These are phyloP conservation scores for Rhododendron mucronatum DNA, from an alignment of 148 eudicot species.

Conservation along the genomic window DNA sequence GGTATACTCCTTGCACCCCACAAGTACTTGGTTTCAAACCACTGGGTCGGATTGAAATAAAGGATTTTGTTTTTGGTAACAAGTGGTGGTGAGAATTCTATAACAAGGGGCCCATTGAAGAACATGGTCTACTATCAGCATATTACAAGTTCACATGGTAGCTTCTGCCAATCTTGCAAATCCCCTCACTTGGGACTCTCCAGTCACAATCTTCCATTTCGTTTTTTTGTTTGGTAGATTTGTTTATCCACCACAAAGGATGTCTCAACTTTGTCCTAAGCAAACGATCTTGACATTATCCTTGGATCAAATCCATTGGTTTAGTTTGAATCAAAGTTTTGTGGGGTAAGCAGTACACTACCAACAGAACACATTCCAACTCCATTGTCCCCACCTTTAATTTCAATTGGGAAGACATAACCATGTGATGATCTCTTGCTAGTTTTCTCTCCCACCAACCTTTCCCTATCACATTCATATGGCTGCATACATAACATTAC, in stretches of 20 bases:
- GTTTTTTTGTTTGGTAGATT: not conserved
- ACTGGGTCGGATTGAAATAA: not conserved
- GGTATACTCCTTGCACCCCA: not conserved
- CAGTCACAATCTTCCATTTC: not conserved
- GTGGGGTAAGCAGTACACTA: not conserved
- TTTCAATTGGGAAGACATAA: not conserved
- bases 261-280: not conserved
- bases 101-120: not conserved
- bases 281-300: not conserved
- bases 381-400: conserved; percentile 2
- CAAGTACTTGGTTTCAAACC: no score
- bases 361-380: not conserved
- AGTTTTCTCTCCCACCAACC: not conserved
- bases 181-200: not conserved
- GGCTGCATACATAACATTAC: not conserved
- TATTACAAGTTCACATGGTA: not conserved
- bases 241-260: no score
- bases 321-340: not conserved
- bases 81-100: not conserved
- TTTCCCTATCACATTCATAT: not conserved
- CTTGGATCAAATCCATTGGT: not conserved
- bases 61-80: not conserved
- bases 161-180: not conserved
- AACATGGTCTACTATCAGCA: not conserved
- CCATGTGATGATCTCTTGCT: not conserved